Base-by-base conservation (phyloP, 2,329 filamentous ascomycete species). In the Tolypocladium cylindrosporum region DNA sequence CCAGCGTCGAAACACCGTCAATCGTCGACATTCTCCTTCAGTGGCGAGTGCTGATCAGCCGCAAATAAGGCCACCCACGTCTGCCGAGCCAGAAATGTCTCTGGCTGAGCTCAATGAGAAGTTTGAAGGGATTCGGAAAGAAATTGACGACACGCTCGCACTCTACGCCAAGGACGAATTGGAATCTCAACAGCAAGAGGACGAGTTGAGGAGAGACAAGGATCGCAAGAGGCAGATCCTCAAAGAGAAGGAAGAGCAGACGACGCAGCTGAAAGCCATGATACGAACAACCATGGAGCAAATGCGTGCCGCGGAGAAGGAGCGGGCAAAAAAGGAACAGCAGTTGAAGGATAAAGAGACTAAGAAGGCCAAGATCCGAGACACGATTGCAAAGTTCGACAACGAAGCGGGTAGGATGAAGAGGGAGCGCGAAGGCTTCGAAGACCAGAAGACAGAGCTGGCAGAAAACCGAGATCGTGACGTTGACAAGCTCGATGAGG, bases 211-310 rank as follows among this genome's bases (percentile, higher is more conserved):
- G 57, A 85, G 85, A 59, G 90, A 96, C 66, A 88, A 90, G 60
- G 90, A 95, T 63, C 82, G 87, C 55, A 85, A 96, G 69, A 87
- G 83, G 66, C 86, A 87, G 61, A 81, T 86, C 24, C 79, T 94
- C 57, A 94, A 90, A 69, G 90, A 96, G 67, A 96, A 95, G 71
- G 93, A 97, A 63, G 91, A 95, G 66, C 89, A 87, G 55, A 97
- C 91, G 54, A 86, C 90, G 51, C 91, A 91, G 67, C 74, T 97
- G 57, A 90, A 89, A 67, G 88, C 88, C 61, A 87, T 93, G 68
- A 86, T 95, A 56, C 87, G 90, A 56, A 84, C 83, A 52, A 84
- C 92, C 7, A 91, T 95, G 70, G 85, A 90, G 56, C 80, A 89
- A 62, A 96, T 95, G 76, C 85, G 91, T 54, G 82, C 85, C 5